These are phyloP conservation scores for Mucor plumbeus DNA, from an alignment of 371 early-diverging fungal genomes.

Conservation along the genomic window DNA sequence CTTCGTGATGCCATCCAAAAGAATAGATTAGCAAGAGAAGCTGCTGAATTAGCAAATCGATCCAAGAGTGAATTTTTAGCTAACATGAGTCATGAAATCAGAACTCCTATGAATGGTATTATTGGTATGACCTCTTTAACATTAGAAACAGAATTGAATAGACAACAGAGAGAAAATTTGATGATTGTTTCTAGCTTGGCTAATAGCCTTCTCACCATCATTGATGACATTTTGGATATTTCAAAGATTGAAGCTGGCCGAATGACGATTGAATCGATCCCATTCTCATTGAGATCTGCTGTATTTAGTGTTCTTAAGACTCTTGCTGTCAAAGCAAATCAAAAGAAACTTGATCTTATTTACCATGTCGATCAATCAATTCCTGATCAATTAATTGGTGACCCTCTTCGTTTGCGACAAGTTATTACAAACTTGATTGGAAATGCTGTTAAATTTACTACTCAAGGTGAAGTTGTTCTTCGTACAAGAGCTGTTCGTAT, in stretches of 20 bases:
- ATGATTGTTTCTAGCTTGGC: constrained; percentile 74
- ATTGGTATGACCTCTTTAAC: constrained; percentile 77
- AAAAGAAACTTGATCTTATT: constrained; percentile 68
- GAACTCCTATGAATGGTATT: constrained; percentile 84
- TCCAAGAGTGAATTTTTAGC: constrained; percentile 79
- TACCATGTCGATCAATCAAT: constrained; percentile 69
- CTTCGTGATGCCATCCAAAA: constrained; percentile 73
- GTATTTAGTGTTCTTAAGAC: constrained; percentile 73
- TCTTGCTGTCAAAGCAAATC: constrained; percentile 68
- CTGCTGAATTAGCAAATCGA: constrained; percentile 77
- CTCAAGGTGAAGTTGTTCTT: constrained; percentile 67
- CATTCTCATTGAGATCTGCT: constrained; percentile 71
- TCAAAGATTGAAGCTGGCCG: constrained; percentile 86
- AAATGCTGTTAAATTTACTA: constrained; percentile 89
- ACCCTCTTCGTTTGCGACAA: constrained; percentile 77
- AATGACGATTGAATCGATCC: constrained; percentile 71
- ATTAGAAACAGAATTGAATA: constrained; percentile 67
- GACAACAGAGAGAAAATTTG: constrained; percentile 78
- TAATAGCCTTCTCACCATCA: constrained; percentile 71
- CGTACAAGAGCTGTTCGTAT: constrained; percentile 44
- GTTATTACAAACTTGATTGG: constrained; percentile 85
- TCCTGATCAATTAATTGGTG: constrained; percentile 76
- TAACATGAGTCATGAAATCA: constrained; percentile 77
- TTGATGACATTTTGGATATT: constrained; percentile 84
- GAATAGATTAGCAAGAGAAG: constrained; percentile 73